A percentile compares a stretch with the other conserved stretches of the same genome.
These are phyloP conservation scores for Grosmannia huntii DNA, from an alignment of 2,329 filamentous ascomycete species.

Conservation along the genomic window DNA sequence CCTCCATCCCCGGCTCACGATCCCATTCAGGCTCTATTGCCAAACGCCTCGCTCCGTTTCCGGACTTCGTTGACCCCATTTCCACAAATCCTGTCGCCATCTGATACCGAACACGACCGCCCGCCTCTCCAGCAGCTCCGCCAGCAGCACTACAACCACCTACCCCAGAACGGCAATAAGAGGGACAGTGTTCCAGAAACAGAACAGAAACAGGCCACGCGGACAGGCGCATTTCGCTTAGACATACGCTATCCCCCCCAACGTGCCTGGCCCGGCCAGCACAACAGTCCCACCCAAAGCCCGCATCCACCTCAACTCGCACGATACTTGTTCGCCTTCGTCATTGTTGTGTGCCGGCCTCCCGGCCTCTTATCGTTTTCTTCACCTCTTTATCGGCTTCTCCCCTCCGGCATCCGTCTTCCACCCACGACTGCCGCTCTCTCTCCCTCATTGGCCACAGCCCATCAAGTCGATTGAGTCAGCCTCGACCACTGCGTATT, in stretches of 20 bases:
- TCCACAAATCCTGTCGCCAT: neutral
- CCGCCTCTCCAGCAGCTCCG: neutral
- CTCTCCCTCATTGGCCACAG: slow-evolving; percentile 5
- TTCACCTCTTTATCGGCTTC: neutral
- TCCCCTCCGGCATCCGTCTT: neutral
- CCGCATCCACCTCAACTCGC: neutral
- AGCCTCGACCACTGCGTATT: slow-evolving; percentile 2
- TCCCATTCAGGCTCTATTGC: neutral
- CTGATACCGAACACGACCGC: neutral
- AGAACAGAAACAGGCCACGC: slow-evolving; percentile 4
- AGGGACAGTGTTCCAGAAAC: slow-evolving; percentile 2
- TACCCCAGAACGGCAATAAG: slow-evolving; percentile 2
- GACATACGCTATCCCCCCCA: neutral
- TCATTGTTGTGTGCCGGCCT: neutral
- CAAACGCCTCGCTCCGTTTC: neutral
- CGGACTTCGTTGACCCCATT: neutral
- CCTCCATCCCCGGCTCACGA: neutral
- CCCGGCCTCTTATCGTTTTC: neutral
- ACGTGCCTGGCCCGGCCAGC: neutral
- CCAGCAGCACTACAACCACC: neutral
- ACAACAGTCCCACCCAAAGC: neutral
- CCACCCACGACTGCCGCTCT: neutral
- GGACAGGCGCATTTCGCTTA: slow-evolving; percentile 1
- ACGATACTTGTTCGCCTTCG: neutral
- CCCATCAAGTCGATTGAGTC: neutral